These are phyloP conservation scores for Schwanniomyces yamadae DNA, from an alignment of 805 yeast genomes.

Conservation along the genomic window DNA sequence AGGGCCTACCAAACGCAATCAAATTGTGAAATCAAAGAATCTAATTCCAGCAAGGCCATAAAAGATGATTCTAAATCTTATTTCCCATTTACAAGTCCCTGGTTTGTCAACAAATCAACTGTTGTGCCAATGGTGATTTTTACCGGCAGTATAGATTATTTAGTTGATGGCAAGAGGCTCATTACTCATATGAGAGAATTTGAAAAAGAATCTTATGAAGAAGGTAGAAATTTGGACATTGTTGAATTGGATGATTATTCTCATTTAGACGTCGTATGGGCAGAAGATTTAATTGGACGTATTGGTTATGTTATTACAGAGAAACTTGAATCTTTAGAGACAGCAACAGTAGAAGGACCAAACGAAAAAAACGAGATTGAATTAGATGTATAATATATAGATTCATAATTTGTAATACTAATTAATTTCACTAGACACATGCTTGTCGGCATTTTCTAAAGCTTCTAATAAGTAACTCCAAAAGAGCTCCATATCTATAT, in stretches of 20 bases:
- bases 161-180: conserved; percentile 75
- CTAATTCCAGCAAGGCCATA: conserved; percentile 29
- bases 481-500: conserved; percentile 14
- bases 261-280: conserved; percentile 93
- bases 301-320: conserved; percentile 49
- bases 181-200: conserved; percentile 58
- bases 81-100: conserved; percentile 50
- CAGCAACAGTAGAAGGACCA: background rate
- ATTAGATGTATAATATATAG: background rate
- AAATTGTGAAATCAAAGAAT: conserved; percentile 19
- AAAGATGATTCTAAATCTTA: conserved; percentile 51
- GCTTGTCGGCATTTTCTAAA: conserved; percentile 16
- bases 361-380: background rate
- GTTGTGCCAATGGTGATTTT: conserved; percentile 62
- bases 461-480: conserved; percentile 17
- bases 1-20: conserved; percentile 29
- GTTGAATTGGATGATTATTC: conserved; percentile 62
- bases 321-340: conserved; percentile 1
- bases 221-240: conserved; percentile 35
- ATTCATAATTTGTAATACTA: background rate
- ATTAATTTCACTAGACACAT: conserved; percentile 5
- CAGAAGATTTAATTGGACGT: conserved; percentile 65
- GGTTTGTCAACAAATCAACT: conserved; percentile 45
- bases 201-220: conserved; percentile 48
- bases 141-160: conserved; percentile 68